Evolutionary conservation across 352 stramenopile species (phyloP).

Genomic region (Phytophthora rubi): DNA sequence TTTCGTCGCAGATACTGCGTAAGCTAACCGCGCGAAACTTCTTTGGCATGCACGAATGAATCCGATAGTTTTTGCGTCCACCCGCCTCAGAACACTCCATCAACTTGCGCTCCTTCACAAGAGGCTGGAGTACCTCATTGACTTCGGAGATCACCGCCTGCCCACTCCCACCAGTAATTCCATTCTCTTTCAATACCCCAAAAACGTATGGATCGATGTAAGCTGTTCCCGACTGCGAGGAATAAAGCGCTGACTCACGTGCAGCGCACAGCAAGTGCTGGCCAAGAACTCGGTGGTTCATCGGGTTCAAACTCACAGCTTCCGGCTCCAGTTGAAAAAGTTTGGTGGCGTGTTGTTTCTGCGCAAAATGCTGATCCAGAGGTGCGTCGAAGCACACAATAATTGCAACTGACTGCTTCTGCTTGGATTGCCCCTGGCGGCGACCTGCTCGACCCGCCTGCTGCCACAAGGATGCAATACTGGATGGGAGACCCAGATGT

Average conservation of each 20-base stretch:
- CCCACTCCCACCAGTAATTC: background rate
- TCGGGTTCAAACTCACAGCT: conserved; percentile 81
- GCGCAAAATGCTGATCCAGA: conserved; percentile 93
- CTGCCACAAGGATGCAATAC: conserved; percentile 95
- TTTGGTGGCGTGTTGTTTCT: conserved; percentile 50
- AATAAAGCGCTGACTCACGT: conserved; percentile 91
- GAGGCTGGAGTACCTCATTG: conserved; percentile 19
- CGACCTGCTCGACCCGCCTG: conserved; percentile 96
- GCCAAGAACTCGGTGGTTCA: conserved; percentile 88
- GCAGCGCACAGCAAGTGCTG: conserved; percentile 95
- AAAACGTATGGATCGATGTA: conserved; percentile 78
- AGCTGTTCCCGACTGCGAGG: conserved; percentile 52
- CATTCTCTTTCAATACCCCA: conserved; percentile 23
- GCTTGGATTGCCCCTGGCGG: conserved; percentile 62
- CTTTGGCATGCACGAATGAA: conserved; percentile 72
- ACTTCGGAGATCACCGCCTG: conserved; percentile 16
- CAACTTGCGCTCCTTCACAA: conserved; percentile 57
- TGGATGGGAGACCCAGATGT: conserved; percentile 95
- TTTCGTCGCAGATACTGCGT: conserved; percentile 70
- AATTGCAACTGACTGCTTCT: conserved; percentile 88
- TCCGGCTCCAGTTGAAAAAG: conserved; percentile 83
- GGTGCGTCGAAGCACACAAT: conserved; percentile 96
- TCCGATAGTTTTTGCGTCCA: conserved; percentile 49
- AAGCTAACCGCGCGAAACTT: conserved; percentile 64
- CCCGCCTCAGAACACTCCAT: conserved; percentile 36